Base-by-base conservation (phyloP, 179 eudicot genomes). In the Carnegiea gigantea region DNA sequence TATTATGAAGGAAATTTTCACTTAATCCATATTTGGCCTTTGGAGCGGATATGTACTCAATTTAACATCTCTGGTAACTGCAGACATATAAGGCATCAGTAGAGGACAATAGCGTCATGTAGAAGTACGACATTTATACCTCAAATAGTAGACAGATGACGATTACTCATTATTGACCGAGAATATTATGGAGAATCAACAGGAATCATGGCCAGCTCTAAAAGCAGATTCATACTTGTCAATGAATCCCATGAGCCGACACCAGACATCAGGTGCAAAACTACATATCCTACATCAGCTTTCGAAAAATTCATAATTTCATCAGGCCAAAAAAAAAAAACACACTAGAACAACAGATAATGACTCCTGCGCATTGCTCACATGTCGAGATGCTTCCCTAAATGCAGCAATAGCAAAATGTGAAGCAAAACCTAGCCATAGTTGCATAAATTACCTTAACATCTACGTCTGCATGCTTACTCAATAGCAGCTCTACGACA, bases 381-480 rank as follows among this genome's bases (percentile, higher is more conserved):
- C 17, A 12, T 3, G 44, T 26, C 49, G 0, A n/a, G 12, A 18
- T 33, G n/a, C 4, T 21, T 13, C 30, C 76, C 60, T 5, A 70
- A 15, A 73, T 12, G 21, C 17, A 76, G 23, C 28, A 80, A 21
- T 36, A 38, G 53, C 30, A 83, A 21, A 60, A 51, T 6, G 6
- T 12, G 3, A 43, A 48, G 24, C 36, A 68, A 51, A 76, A 3
- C 4, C 62, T 43, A 12, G 14, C 18, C 14, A 23, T 21, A 21
- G 30, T 30, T 51, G 5, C 70, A 23, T 17, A 17, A 9, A 80
- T 87, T 84, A 93, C 98, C 98, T 93, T 89, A 14, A 90, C 89
- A 89, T 93, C 90, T 21, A 91, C 86, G 85, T 95, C 98, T 76
- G 95, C 94, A 71, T 89, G 86, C 84, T 84, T 92, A 87, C 82